Conservation (phyloP, 345 rosid genomes). For the Salix dunnii region DNA sequence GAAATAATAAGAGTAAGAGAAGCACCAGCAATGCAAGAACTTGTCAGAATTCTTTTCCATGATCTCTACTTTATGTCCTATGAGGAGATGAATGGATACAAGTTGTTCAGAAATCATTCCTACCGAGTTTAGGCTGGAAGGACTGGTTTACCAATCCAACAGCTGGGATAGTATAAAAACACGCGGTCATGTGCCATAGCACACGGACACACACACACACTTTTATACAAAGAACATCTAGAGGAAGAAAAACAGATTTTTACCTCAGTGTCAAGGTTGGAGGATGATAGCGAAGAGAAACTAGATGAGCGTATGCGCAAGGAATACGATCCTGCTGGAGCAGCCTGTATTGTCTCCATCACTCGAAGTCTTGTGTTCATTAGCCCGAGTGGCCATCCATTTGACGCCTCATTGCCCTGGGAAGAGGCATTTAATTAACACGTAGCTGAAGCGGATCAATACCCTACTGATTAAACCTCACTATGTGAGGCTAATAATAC, state of each 20-base stretch:
- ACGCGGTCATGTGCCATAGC: not conserved
- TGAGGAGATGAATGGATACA: not conserved
- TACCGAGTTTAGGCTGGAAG: not conserved
- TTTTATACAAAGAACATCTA: not conserved
- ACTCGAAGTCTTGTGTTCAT: constrained; percentile 38
- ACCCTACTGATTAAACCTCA: not conserved
- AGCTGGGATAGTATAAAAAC: not conserved
- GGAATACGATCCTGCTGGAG: constrained; percentile 25
- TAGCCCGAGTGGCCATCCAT: constrained; percentile 61
- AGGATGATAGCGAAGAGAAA: constrained; percentile 50
- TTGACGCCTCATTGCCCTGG: constrained; percentile 38
- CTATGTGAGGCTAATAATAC: not conserved
- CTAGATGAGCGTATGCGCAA: constrained; percentile 22
- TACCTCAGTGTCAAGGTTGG: constrained; percentile 56
- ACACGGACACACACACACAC: not conserved
- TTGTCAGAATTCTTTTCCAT: not conserved
- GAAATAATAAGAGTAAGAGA: not conserved
- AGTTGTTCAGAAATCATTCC: not conserved
- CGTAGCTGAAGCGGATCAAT: not conserved
- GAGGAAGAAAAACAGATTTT: not conserved
- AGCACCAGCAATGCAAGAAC: not conserved
- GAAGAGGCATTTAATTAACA: not conserved
- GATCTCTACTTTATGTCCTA: not conserved
- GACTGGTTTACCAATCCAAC: not conserved
- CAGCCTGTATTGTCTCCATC: constrained; percentile 21